phyloP scores from a whole-genome alignment of 164 flowering plant genomes.

The Santalum album region DNA sequence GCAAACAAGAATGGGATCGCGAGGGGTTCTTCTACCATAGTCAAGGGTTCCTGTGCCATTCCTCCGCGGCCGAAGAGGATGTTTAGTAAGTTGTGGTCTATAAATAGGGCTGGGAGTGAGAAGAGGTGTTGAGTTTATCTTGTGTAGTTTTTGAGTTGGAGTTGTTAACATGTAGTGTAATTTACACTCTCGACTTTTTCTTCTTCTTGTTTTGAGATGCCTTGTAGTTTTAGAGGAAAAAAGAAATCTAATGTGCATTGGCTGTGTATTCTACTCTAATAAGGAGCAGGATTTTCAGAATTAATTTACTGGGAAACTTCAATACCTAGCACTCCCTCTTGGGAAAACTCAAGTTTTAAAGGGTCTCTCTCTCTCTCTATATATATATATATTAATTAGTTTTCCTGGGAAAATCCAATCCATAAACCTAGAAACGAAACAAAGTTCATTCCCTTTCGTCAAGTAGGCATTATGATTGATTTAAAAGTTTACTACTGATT shows the following conservation, averaged over 20 bases:
- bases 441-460: too few relatives aligned
- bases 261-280: slow-evolving; percentile 27
- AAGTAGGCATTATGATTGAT: too few relatives aligned
- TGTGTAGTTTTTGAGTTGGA: slow-evolving; percentile 9
- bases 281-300: slow-evolving; percentile 16
- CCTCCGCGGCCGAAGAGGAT: slow-evolving; percentile 70
- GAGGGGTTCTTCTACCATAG: slow-evolving; percentile 37
- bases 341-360: too few relatives aligned
- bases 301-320: slow-evolving; percentile 3
- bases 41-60: slow-evolving; percentile 41
- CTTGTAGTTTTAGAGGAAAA: slow-evolving; percentile 1
- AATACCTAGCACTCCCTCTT: too few relatives aligned
- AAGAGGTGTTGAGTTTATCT: slow-evolving; percentile 42
- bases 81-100: slow-evolving; percentile 76
- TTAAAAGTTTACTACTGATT: too few relatives aligned
- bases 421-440: too few relatives aligned
- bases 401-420: too few relatives aligned
- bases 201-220: slow-evolving; percentile 4
- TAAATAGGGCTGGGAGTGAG: slow-evolving; percentile 62
- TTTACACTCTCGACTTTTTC: background rate
- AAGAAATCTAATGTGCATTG: slow-evolving; percentile 25
- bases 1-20: slow-evolving; percentile 22
- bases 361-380: too few relatives aligned
- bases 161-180: slow-evolving; percentile 5
- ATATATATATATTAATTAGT: too few relatives aligned